Conservation (phyloP, 208 protist genomes). For the Balamuthia mandrillaris region DNA sequence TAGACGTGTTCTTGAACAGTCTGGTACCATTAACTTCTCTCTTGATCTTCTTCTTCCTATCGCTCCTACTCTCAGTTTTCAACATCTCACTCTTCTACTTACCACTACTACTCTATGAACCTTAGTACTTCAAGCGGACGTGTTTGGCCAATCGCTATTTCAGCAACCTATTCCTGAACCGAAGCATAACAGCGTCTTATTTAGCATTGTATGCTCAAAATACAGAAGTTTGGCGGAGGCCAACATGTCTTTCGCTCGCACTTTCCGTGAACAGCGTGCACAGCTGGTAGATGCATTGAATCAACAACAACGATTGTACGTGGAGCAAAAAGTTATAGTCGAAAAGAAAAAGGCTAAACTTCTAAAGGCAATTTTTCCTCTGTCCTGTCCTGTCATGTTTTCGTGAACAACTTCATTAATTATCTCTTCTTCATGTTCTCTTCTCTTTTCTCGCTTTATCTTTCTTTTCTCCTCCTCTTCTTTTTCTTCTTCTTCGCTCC, state of each 20-base stretch:
- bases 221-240: conserved; percentile 30
- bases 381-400: not conserved
- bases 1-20: not conserved
- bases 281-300: conserved; percentile 41
- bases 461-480: too few relatives aligned
- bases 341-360: conserved; percentile 20
- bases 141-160: not conserved
- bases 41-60: not conserved
- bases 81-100: not conserved
- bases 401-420: too few relatives aligned
- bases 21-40: not conserved
- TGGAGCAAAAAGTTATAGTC: conserved; percentile 26
- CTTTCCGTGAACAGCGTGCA: conserved; percentile 20
- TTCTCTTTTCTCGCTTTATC: too few relatives aligned
- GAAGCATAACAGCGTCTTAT: conserved; percentile 5
- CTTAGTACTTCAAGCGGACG: not conserved
- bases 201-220: conserved; percentile 41
- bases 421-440: too few relatives aligned
- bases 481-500: too few relatives aligned
- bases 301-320: conserved; percentile 27
- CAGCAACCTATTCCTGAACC: conserved; percentile 2
- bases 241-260: not conserved
- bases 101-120: not conserved
- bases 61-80: not conserved
- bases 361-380: not conserved